These are phyloP conservation scores for Pseudopyricularia cyperi DNA, from an alignment of 2,329 filamentous ascomycete species.

Conservation along the genomic window DNA sequence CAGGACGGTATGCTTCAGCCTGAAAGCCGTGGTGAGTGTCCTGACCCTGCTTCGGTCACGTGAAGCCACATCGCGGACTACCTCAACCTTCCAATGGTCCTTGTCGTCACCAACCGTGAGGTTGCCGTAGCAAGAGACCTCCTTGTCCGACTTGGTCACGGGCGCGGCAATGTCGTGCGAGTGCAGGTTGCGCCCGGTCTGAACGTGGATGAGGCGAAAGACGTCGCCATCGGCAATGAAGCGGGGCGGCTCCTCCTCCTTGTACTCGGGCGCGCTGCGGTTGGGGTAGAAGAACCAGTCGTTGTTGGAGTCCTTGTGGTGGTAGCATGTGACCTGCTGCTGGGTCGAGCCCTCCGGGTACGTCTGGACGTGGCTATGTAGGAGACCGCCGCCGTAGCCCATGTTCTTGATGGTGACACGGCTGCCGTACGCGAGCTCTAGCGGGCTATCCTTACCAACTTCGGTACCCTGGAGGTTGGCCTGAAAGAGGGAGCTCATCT, in stretches of 20 bases:
- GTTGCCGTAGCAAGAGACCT: conserved; percentile 95
- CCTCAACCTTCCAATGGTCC: conserved; percentile 92
- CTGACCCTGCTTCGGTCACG: conserved; percentile 73
- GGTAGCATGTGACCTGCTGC: conserved; percentile 97
- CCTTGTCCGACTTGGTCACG: conserved; percentile 75
- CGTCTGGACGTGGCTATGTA: conserved; percentile 92
- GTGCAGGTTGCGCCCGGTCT: conserved; percentile 94
- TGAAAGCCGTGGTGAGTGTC: conserved; percentile 84
- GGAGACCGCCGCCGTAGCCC: conserved; percentile 92
- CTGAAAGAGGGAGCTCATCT: conserved; percentile 99
- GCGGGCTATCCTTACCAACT: conserved; percentile 85
- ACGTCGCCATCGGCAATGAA: conserved; percentile 67
- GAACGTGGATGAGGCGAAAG: conserved; percentile 82
- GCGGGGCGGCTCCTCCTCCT: conserved; percentile 56
- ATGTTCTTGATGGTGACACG: conserved; percentile 94
- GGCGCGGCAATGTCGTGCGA: conserved; percentile 85
- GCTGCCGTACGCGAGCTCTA: conserved; percentile 84
- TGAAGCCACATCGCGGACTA: conserved; percentile 79
- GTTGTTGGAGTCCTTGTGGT: conserved; percentile 99
- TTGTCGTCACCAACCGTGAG: conserved; percentile 91
- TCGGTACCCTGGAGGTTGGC: conserved; percentile 89
- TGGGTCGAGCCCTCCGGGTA: conserved; percentile 88
- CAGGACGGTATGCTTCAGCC: conserved; percentile 67
- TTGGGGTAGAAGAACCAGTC: conserved; percentile 99
- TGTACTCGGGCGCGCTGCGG: conserved; percentile 60